These are phyloP conservation scores for Phaeotremella fagi DNA, from an alignment of 768 basidiomycete genomes.

Conservation along the genomic window DNA sequence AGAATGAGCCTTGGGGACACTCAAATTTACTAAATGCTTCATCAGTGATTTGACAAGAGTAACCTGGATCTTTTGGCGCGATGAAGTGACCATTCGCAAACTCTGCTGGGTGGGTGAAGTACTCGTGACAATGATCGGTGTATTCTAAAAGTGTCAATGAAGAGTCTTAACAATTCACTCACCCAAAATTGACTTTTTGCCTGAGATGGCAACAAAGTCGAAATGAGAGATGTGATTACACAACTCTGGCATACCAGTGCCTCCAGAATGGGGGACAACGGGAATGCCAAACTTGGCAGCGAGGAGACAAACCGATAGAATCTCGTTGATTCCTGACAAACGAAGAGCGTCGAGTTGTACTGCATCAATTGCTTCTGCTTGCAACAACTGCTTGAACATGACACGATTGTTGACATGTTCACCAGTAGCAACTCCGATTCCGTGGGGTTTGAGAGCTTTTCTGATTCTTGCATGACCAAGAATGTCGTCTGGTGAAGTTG, in stretches of 20 bases:
- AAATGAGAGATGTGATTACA: constrained; percentile 34
- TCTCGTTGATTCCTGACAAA: constrained; percentile 88
- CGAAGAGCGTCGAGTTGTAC: constrained; percentile 89
- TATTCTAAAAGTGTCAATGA: background rate
- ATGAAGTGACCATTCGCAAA: constrained; percentile 25
- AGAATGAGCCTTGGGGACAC: constrained; percentile 23
- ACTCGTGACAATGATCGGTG: constrained; percentile 17
- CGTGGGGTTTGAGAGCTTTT: constrained; percentile 65
- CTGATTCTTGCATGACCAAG: constrained; percentile 57
- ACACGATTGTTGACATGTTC: constrained; percentile 91
- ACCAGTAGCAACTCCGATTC: constrained; percentile 84
- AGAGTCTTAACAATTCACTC: constrained; percentile 7
- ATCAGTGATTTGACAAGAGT: constrained; percentile 24
- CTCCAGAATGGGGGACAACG: constrained; percentile 87
- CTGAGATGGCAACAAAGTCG: constrained; percentile 24
- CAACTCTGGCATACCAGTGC: constrained; percentile 61
- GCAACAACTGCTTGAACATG: constrained; percentile 86
- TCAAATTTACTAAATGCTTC: constrained; percentile 23
- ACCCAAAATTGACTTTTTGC: constrained; percentile 25
- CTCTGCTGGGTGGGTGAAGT: constrained; percentile 25
- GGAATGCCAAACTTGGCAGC: constrained; percentile 68
- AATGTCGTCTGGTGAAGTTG: constrained; percentile 83
- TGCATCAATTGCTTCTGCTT: constrained; percentile 80
- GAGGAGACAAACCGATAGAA: constrained; percentile 77
- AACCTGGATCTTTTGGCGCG: constrained; percentile 22